phyloP scores from a whole-genome alignment of 2,329 filamentous ascomycete genomes.

The Cercospora nicotianae region DNA sequence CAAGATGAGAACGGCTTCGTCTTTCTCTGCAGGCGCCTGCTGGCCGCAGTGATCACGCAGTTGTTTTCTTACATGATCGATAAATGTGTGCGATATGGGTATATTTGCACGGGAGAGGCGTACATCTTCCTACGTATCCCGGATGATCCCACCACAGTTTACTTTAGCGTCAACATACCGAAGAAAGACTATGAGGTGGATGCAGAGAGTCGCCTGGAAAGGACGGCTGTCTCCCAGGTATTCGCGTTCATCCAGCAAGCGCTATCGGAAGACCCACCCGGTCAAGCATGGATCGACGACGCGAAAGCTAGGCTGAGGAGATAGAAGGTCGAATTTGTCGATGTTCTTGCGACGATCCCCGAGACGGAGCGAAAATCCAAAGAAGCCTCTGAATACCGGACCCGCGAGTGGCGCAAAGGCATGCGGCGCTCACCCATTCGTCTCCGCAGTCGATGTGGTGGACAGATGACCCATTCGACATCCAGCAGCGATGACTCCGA shows the following conservation, averaged over 20 bases:
- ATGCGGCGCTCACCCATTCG: background rate
- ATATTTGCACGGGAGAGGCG: slow-evolving; percentile 17
- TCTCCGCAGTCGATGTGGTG: background rate
- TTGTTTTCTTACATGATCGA: slow-evolving; percentile 22
- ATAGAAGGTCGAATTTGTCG: slow-evolving; percentile 10
- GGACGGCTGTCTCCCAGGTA: slow-evolving; percentile 15
- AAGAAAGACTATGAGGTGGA: slow-evolving; percentile 3
- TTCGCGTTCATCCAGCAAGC: slow-evolving; percentile 16
- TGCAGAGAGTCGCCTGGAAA: slow-evolving; percentile 6
- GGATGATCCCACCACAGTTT: slow-evolving; percentile 7
- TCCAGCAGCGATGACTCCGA: background rate
- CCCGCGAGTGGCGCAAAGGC: background rate
- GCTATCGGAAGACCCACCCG: slow-evolving; percentile 1
- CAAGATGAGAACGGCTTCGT: slow-evolving; percentile 6
- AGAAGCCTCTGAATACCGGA: slow-evolving; percentile 5
- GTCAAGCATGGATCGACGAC: slow-evolving; percentile 1
- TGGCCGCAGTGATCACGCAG: slow-evolving; percentile 20
- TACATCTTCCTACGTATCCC: slow-evolving; percentile 15
- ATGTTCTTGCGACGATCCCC: slow-evolving; percentile 3
- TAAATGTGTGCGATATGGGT: slow-evolving; percentile 15
- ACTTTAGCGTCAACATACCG: slow-evolving; percentile 2
- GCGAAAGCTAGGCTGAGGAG: slow-evolving; percentile 3
- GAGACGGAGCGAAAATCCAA: slow-evolving; percentile 1
- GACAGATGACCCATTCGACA: background rate
- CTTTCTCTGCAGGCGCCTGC: slow-evolving; percentile 13